A percentile compares a stretch with the other conserved stretches of the same genome.
phyloP scores from a whole-genome alignment of 208 protist species.

The Tetramitus jugosus region DNA sequence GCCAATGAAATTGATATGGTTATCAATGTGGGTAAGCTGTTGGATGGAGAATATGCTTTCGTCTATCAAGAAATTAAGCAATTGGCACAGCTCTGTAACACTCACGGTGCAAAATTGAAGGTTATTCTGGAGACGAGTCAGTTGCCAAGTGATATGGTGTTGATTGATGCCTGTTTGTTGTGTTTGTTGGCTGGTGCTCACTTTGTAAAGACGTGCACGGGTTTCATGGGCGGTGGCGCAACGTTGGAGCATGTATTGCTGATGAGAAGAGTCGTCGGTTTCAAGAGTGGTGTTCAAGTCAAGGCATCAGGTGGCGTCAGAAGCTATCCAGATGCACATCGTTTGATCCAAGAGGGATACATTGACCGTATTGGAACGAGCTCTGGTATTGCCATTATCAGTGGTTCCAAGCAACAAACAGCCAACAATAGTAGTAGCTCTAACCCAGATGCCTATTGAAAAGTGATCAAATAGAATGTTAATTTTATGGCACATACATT shows the following conservation, averaged over 20 bases:
- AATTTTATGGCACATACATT: too few relatives aligned
- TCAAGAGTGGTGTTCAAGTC: slow-evolving; percentile 51
- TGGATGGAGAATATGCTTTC: slow-evolving; percentile 62
- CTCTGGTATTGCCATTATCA: slow-evolving; percentile 65
- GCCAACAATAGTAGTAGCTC: too few relatives aligned
- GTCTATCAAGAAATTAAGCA: slow-evolving; percentile 72
- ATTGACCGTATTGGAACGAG: slow-evolving; percentile 79
- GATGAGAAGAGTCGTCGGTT: slow-evolving; percentile 76
- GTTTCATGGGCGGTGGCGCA: slow-evolving; percentile 73
- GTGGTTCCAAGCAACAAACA: background rate
- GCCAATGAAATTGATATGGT: slow-evolving; percentile 88
- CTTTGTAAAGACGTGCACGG: slow-evolving; percentile 91
- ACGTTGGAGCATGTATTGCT: slow-evolving; percentile 69
- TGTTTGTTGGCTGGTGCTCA: slow-evolving; percentile 61
- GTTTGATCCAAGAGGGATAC: slow-evolving; percentile 68
- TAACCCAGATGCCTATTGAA: too few relatives aligned
- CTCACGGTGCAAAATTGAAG: slow-evolving; percentile 47
- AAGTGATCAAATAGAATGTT: too few relatives aligned
- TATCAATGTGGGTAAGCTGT: slow-evolving; percentile 72
- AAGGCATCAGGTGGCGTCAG: slow-evolving; percentile 84
- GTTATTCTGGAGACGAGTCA: slow-evolving; percentile 88
- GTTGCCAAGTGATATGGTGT: slow-evolving; percentile 59
- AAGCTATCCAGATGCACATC: slow-evolving; percentile 48
- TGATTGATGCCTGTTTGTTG: slow-evolving; percentile 75
- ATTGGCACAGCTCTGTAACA: slow-evolving; percentile 48